Evolutionary conservation across 2,329 filamentous ascomycete species (phyloP).

Genomic region (Claviceps capensis): DNA sequence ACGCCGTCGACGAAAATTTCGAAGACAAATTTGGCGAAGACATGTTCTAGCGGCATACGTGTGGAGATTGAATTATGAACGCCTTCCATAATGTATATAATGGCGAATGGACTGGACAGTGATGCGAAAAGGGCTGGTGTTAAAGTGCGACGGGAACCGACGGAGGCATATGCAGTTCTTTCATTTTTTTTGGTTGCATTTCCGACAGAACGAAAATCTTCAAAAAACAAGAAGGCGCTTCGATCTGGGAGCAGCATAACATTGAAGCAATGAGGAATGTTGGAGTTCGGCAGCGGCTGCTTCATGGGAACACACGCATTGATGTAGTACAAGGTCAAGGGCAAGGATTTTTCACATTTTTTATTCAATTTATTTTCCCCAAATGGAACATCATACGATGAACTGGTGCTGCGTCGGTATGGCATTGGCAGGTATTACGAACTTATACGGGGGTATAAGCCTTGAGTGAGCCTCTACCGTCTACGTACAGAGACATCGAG

Average conservation of each 20-base stretch:
- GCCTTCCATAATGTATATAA: no score
- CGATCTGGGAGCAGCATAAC: background rate
- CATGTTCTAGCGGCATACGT: background rate
- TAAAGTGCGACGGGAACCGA: no score
- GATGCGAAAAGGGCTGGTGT: background rate
- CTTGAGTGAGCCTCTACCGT: no score
- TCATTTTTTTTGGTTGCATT: no score
- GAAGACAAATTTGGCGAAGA: background rate
- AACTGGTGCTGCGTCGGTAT: background rate
- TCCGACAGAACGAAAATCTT: no score
- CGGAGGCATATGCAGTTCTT: no score
- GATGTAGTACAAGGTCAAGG: background rate
- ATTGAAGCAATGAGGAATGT: background rate
- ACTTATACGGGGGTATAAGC: background rate
- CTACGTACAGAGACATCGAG: no score
- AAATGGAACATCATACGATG: background rate
- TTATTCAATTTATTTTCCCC: no score
- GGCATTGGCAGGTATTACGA: background rate
- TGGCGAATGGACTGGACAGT: background rate
- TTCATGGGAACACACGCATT: background rate
- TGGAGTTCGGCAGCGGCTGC: background rate
- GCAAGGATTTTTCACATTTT: no score
- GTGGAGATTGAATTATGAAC: no score
- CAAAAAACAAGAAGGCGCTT: background rate
- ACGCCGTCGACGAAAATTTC: background rate